These are phyloP conservation scores for Sporothrix curviconia DNA, from an alignment of 2,329 filamentous ascomycete genomes.

Conservation along the genomic window DNA sequence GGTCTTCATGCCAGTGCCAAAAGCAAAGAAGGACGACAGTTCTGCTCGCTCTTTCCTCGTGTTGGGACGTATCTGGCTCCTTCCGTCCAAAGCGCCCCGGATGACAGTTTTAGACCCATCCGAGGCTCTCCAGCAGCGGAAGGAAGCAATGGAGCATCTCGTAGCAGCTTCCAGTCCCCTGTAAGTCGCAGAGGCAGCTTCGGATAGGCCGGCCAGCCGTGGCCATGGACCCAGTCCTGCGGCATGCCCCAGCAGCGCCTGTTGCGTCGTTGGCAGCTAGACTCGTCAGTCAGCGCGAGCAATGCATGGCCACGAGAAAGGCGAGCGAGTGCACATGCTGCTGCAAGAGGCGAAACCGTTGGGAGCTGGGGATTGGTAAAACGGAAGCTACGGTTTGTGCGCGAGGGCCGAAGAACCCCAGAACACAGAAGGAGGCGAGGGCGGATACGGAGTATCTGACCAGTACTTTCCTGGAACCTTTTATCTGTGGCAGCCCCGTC, in stretches of 20 bases:
- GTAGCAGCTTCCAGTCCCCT: no score
- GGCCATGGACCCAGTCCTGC: background rate
- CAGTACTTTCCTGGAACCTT: no score
- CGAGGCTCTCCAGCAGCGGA: no score
- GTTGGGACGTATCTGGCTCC: background rate
- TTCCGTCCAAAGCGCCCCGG: background rate
- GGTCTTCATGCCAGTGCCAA: background rate
- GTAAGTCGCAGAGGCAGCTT: background rate
- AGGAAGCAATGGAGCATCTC: no score
- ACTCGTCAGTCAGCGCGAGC: conserved; percentile 5
- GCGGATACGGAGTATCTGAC: no score
- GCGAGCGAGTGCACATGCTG: no score
- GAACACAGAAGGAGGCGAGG: no score
- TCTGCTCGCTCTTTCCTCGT: background rate
- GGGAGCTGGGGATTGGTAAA: no score
- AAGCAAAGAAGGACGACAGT: background rate
- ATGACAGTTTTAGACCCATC: no score
- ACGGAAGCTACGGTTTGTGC: no score
- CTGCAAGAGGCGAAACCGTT: no score
- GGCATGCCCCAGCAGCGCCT: background rate
- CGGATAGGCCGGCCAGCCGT: conserved; percentile 2
- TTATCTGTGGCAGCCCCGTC: background rate
- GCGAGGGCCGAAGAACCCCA: no score
- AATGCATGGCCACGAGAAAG: background rate
- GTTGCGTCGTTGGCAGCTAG: background rate